Conservation (phyloP, 306 rosid species). For the Vigna hirtella region DNA sequence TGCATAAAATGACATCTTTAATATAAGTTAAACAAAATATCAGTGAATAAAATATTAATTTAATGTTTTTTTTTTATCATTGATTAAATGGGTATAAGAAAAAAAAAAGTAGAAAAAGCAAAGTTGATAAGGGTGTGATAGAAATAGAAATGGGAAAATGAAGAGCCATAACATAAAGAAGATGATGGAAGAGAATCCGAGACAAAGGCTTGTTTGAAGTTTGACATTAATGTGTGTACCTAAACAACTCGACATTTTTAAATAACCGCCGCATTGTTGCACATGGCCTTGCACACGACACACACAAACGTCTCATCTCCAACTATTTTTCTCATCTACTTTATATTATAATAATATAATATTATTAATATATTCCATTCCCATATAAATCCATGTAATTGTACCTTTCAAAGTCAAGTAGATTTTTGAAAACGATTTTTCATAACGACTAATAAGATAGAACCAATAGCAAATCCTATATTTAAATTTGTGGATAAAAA, state of each 20-base stretch:
- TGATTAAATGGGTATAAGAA: not conserved
- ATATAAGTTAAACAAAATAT: too few relatives aligned
- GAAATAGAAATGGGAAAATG: not conserved
- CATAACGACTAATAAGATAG: too few relatives aligned
- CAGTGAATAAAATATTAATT: too few relatives aligned
- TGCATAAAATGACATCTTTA: too few relatives aligned
- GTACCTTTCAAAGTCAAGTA: slow-evolving; percentile 2
- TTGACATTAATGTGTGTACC: slow-evolving; percentile 34
- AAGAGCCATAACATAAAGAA: slow-evolving; percentile 13
- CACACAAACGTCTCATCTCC: slow-evolving; percentile 5
- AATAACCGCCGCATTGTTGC: slow-evolving; percentile 42
- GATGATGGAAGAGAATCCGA: slow-evolving; percentile 9
- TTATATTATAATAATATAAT: not conserved
- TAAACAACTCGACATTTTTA: slow-evolving; percentile 7
- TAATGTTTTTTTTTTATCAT: too few relatives aligned
- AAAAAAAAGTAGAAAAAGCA: not conserved
- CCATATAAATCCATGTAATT: not conserved
- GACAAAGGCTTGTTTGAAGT: not conserved
- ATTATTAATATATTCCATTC: not conserved
- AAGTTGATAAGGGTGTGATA: not conserved
- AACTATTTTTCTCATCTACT: not conserved
- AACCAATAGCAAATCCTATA: too few relatives aligned
- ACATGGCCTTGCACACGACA: slow-evolving; percentile 37
- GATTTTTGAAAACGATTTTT: not conserved
- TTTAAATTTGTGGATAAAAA: too few relatives aligned